phyloP scores from a whole-genome alignment of 2,329 filamentous ascomycete genomes.

The Fusarium pseudoanthophilum region DNA sequence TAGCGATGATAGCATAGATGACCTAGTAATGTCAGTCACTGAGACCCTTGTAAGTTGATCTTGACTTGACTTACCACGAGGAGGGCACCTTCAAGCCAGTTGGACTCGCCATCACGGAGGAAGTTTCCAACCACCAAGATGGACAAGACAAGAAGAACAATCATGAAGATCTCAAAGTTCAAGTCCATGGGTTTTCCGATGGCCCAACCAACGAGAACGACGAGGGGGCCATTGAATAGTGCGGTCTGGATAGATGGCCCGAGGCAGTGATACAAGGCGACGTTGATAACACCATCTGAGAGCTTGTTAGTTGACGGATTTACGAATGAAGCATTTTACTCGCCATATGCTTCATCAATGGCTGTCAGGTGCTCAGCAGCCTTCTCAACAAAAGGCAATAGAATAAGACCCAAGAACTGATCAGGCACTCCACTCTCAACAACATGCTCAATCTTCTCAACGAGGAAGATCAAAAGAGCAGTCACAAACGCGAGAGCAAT shows the following conservation, averaged over 20 bases:
- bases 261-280: slow-evolving; percentile 77
- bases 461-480: slow-evolving; percentile 74
- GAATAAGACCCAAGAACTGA: slow-evolving; percentile 63
- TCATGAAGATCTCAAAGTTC: slow-evolving; percentile 81
- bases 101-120: slow-evolving; percentile 77
- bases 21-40: slow-evolving; percentile 37
- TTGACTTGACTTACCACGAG: slow-evolving; percentile 62
- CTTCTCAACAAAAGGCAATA: slow-evolving; percentile 76
- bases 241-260: slow-evolving; percentile 81
- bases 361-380: slow-evolving; percentile 76
- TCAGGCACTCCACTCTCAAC: slow-evolving; percentile 48
- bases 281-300: slow-evolving; percentile 69
- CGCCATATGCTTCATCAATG: slow-evolving; percentile 73
- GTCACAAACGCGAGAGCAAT: slow-evolving; percentile 69
- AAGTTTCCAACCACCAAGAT: slow-evolving; percentile 82
- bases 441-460: slow-evolving; percentile 69
- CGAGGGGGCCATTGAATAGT: slow-evolving; percentile 77
- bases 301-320: fast-evolving
- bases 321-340: fast-evolving
- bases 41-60: no score
- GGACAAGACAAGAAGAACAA: slow-evolving; percentile 77
- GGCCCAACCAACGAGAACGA: slow-evolving; percentile 77
- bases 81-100: slow-evolving; percentile 78
- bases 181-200: slow-evolving; percentile 72
- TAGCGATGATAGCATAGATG: slow-evolving; percentile 58